These are phyloP conservation scores for Lasiodiplodia theobromae DNA, from an alignment of 2,329 filamentous ascomycete species.

Conservation along the genomic window DNA sequence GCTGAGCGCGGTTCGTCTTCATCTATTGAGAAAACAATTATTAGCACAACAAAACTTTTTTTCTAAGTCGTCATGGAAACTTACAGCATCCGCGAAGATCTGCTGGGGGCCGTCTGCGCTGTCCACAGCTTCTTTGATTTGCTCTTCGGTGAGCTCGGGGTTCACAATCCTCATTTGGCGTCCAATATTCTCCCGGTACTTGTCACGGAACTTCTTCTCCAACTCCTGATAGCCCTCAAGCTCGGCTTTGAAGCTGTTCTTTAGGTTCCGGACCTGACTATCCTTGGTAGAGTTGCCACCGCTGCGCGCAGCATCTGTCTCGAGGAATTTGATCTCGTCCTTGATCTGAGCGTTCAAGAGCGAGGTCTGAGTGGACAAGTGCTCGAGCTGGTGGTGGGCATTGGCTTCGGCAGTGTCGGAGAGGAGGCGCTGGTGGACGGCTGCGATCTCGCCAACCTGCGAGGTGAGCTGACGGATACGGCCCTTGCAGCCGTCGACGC, in stretches of 20 bases:
- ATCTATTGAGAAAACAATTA: conserved; percentile 59
- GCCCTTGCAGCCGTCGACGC: conserved; percentile 70
- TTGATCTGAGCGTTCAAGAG: conserved; percentile 77
- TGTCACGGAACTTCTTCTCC: conserved; percentile 73
- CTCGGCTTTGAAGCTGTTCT: conserved; percentile 74
- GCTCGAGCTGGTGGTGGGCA: conserved; percentile 66
- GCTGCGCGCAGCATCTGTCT: conserved; percentile 73
- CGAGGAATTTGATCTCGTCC: conserved; percentile 78
- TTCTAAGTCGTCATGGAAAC: conserved; percentile 36
- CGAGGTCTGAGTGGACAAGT: conserved; percentile 73
- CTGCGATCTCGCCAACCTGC: conserved; percentile 71
- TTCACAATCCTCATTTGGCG: conserved; percentile 84
- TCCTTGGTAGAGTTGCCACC: conserved; percentile 70
- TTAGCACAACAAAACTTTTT: conserved; percentile 13
- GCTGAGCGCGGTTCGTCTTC: conserved; percentile 75
- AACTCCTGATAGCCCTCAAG: conserved; percentile 74
- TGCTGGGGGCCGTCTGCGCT: conserved; percentile 79
- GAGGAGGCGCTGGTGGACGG: conserved; percentile 75
- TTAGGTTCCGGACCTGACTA: conserved; percentile 73
- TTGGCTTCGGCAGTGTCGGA: conserved; percentile 64
- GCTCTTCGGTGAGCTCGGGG: conserved; percentile 76
- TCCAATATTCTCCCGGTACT: conserved; percentile 79
- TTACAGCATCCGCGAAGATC: conserved; percentile 82
- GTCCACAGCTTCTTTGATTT: conserved; percentile 73
- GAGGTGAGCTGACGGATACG: conserved; percentile 72